These are phyloP conservation scores for Streptanthus diversifolius DNA, from an alignment of 345 rosid genomes.

Conservation along the genomic window DNA sequence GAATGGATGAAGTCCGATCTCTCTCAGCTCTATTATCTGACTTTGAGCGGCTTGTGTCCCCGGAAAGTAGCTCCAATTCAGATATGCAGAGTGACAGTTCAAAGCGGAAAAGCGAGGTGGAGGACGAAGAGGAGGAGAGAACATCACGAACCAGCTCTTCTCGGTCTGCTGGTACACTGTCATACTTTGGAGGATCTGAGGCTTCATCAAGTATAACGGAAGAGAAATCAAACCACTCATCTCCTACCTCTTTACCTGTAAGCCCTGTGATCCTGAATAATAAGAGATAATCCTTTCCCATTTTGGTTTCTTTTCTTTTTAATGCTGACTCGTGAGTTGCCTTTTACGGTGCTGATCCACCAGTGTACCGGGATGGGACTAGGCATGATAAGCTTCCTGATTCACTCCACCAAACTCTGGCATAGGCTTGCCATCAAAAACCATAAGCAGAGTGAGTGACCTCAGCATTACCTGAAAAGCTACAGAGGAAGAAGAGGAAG, in stretches of 20 bases:
- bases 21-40: constrained; percentile 38
- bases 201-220: constrained; percentile 27
- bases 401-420: constrained; percentile 53
- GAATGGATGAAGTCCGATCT: constrained; percentile 36
- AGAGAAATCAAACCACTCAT: constrained; percentile 35
- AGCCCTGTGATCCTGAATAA: constrained; percentile 5
- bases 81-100: constrained; percentile 27
- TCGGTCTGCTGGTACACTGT: constrained; percentile 33
- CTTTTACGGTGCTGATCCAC: constrained; percentile 13
- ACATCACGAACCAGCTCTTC: constrained; percentile 41
- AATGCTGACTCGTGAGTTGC: constrained; percentile 6
- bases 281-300: background rate
- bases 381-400: constrained; percentile 42
- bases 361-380: constrained; percentile 48
- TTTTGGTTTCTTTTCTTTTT: background rate
- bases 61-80: constrained; percentile 38
- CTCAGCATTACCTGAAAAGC: constrained; percentile 11
- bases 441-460: constrained; percentile 42
- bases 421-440: constrained; percentile 51
- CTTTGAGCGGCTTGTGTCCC: constrained; percentile 18
- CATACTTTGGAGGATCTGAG: constrained; percentile 37
- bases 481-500: constrained; percentile 4
- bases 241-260: constrained; percentile 66
- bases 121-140: constrained; percentile 41
- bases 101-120: constrained; percentile 22